phyloP scores from a whole-genome alignment of 176 grass and related monocot genomes.

The Aechmea fasciata region DNA sequence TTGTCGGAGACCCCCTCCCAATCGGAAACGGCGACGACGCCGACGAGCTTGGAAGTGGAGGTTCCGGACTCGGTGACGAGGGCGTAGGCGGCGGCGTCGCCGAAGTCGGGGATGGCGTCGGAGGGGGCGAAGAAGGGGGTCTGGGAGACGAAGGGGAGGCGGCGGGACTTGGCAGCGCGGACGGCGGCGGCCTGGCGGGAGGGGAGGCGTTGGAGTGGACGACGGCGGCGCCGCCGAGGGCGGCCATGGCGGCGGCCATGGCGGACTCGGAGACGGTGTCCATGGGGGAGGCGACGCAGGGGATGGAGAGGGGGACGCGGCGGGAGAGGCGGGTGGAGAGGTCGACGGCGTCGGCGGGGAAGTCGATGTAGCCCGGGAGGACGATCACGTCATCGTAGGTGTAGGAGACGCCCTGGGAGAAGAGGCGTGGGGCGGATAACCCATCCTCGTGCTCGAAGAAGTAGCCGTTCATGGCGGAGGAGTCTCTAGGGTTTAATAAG shows the following conservation, averaged over 20 bases:
- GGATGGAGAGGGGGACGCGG: conserved; percentile 49
- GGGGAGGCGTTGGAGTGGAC: conserved; percentile 61
- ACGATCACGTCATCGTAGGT: conserved; percentile 85
- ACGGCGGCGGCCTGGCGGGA: conserved; percentile 50
- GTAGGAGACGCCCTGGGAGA: conserved; percentile 69
- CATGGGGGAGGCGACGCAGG: conserved; percentile 94
- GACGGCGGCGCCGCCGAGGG: conserved; percentile 59
- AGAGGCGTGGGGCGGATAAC: conserved; percentile 41
- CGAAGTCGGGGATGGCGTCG: conserved; percentile 15
- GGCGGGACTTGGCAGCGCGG: conserved; percentile 66
- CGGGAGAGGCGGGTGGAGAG: conserved; percentile 79
- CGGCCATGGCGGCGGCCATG: conserved; percentile 82
- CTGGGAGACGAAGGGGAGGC: conserved; percentile 54
- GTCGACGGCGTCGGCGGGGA: conserved; percentile 71
- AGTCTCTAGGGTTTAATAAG: neutral
- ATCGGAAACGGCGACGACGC: conserved; percentile 38
- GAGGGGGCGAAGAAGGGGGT: conserved; percentile 45
- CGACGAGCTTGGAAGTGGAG: conserved; percentile 40
- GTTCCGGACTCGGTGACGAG: conserved; percentile 66
- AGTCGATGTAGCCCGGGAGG: conserved; percentile 60
- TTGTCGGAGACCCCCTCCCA: conserved; percentile 21
- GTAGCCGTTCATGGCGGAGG: conserved; percentile 20
- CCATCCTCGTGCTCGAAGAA: conserved; percentile 34
- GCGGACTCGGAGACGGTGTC: conserved; percentile 80
- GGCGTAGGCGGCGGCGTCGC: conserved; percentile 47